Evolutionary conservation across 2,329 filamentous ascomycete species (phyloP), one percentile per base, ranked within the genome.

Genomic region (Amauroascus niger): DNA sequence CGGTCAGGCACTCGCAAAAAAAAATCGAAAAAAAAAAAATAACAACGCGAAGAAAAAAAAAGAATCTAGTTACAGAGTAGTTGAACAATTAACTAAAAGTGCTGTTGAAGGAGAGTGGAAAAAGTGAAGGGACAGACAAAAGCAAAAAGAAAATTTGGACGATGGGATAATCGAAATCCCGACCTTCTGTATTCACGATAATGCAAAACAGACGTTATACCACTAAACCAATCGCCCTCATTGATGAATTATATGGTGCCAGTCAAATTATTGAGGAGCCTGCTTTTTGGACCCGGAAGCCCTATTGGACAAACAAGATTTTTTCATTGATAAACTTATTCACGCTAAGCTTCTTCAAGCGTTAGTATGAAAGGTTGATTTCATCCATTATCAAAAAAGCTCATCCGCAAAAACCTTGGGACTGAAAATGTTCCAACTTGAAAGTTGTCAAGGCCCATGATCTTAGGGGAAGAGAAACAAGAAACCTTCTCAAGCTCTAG

Each of bases 151-250:
- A 44, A 44, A 49, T 33, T 18, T 56, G 56, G 56, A 56, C 56
- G 52, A 58, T 58, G 56, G 20, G 56, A 54, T 58, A 58, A 56
- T 58, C 56, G 56, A 58, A 58, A 58, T 56, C 52, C 28, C 55
- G 55, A 57, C 55, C 55, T 57, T 57, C 49, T 51, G 55, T 54
- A 56, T 0, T 59, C 44, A 49, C 58, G 57, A 57, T 45, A 40
- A 49, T 57, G 55, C 55, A 57, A 57, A 57, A 54, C 55, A 51
- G 49, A 57, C 46, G 55, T 54, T 57, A 52, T 57, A 57, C 49
- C 52, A 55, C 52, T 57, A 48, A 55, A 51, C 55, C 52, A 57
- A 57, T 57, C 49, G 55, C 55, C 55, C 55, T 44, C 24, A 22
- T 45, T 54, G 24, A 9, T 50, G 28, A 8, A 24, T 14, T 11